These are phyloP conservation scores for Daldinia decipiens DNA, from an alignment of 495 filamentous ascomycete genomes.

Conservation along the genomic window DNA sequence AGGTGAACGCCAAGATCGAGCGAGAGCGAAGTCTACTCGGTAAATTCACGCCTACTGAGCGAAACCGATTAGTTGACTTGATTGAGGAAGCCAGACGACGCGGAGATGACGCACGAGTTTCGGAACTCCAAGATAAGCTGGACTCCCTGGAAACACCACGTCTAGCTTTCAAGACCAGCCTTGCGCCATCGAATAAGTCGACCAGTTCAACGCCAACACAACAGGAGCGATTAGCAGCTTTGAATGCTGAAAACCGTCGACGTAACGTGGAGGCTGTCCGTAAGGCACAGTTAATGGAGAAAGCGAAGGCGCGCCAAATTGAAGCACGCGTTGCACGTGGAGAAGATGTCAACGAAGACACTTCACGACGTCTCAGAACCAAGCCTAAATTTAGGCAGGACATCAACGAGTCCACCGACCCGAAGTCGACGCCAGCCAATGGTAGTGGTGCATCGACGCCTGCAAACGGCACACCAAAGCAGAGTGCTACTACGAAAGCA, in stretches of 20 bases:
- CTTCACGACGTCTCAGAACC: conserved; percentile 70
- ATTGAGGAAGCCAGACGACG: conserved; percentile 71
- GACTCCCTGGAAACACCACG: conserved; percentile 73
- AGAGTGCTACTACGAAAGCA: conserved; percentile 40
- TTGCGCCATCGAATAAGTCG: conserved; percentile 59
- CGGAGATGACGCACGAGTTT: conserved; percentile 69
- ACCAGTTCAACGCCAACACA: conserved; percentile 60
- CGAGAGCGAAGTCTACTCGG: conserved; percentile 69
- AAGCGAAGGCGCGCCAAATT: conserved; percentile 67
- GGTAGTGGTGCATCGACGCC: conserved; percentile 47
- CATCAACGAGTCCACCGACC: conserved; percentile 51
- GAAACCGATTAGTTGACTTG: conserved; percentile 67
- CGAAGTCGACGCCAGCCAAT: conserved; percentile 57
- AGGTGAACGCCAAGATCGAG: conserved; percentile 79
- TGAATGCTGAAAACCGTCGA: conserved; percentile 82
- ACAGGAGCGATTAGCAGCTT: conserved; percentile 77
- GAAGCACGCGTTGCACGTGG: conserved; percentile 65
- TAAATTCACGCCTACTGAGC: conserved; percentile 71
- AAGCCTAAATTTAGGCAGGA: conserved; percentile 71
- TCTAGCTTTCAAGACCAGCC: conserved; percentile 72
- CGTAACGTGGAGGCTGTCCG: conserved; percentile 83
- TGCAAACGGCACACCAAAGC: conserved; percentile 53
- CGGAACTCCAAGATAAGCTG: conserved; percentile 72
- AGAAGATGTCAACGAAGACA: conserved; percentile 59
- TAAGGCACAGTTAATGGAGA: conserved; percentile 84